Evolutionary conservation across 257 asterid genomes (phyloP), one percentile per base, ranked within the genome.

Genomic region (Verbena officinalis): DNA sequence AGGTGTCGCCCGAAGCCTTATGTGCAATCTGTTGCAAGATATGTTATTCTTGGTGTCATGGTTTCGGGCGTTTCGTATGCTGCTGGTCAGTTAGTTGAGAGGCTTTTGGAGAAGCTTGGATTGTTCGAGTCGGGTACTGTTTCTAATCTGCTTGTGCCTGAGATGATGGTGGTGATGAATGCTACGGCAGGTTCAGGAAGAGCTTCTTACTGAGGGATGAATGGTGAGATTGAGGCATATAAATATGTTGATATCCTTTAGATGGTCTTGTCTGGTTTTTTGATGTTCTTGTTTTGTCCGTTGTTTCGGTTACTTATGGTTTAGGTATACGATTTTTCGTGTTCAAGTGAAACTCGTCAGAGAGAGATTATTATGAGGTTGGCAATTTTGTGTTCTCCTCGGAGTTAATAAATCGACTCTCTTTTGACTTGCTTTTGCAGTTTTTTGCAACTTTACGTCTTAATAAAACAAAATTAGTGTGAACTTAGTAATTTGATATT

Each of bases 1-100:
- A 80, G 61, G 43, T 80, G 69, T 48, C 88, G 78, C 55, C 97
- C 88, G 5, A 87, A 75, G 65, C 73, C 80, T 12, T 94, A 90
- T 72, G 20, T 84, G 58, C 79, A 78, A 66, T 71, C 95, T 1
- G 67, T 94, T 9, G 22, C 36, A 0, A 72, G 76, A 16, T 94
- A 72, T 66, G 20, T 89, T 31, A 39, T 81, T 44, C 13, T 81
- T 59, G 95, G 95, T 9, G 60, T 86, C 54, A 64, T 70, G 78
- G 90, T 64, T 55, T 81, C 96, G 0, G 95, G 94, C 4, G 73
- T 86, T 19, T 80, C 90, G 0, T 89, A 78, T 49, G 92, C 78
- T 20, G 90, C 84, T 8, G 95, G 98, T 6, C 62, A 36, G 24
- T 55, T 84, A 36, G 72, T 83, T 45, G 83, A 77, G 23, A 76